Conservation (phyloP, 2,329 filamentous ascomycete species). For the Fusarium euwallaceae region DNA sequence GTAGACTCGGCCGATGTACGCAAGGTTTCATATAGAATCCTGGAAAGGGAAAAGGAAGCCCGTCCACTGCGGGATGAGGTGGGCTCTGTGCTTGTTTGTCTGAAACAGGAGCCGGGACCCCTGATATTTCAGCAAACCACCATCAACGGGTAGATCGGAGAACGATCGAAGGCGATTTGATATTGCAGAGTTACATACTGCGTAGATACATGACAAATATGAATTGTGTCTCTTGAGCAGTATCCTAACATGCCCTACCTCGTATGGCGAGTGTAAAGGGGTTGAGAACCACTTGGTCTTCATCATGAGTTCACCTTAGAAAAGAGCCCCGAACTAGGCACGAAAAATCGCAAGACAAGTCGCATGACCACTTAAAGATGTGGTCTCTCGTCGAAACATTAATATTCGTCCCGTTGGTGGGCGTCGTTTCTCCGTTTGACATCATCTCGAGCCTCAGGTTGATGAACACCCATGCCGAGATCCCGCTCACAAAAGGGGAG, state of each 20-base stretch:
- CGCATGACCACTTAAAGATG: slow-evolving; percentile 5
- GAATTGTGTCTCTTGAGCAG: neutral
- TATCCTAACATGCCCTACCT: neutral
- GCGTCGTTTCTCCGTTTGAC: slow-evolving; percentile 30
- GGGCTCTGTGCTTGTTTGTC: slow-evolving; percentile 17
- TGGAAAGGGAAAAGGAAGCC: slow-evolving; percentile 20
- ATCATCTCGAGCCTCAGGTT: slow-evolving; percentile 19
- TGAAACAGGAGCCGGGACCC: slow-evolving; percentile 37
- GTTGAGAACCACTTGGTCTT: slow-evolving; percentile 7
- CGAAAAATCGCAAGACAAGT: slow-evolving; percentile 10
- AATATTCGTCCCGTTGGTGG: slow-evolving; percentile 33
- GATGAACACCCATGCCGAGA: slow-evolving; percentile 22
- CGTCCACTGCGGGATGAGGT: slow-evolving; percentile 23
- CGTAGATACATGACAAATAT: neutral
- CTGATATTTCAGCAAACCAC: slow-evolving; percentile 33
- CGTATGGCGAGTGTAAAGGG: neutral
- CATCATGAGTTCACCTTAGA: neutral
- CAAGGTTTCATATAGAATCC: slow-evolving; percentile 19
- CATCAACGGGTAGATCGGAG: slow-evolving; percentile 2
- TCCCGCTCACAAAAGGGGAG: slow-evolving; percentile 3
- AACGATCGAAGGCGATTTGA: neutral
- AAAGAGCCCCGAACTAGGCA: neutral
- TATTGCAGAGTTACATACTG: neutral
- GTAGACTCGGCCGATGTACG: slow-evolving; percentile 29
- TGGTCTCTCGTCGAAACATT: slow-evolving; percentile 28